These are phyloP conservation scores for Citrus unshiu DNA, from an alignment of 345 rosid species.

Conservation along the genomic window DNA sequence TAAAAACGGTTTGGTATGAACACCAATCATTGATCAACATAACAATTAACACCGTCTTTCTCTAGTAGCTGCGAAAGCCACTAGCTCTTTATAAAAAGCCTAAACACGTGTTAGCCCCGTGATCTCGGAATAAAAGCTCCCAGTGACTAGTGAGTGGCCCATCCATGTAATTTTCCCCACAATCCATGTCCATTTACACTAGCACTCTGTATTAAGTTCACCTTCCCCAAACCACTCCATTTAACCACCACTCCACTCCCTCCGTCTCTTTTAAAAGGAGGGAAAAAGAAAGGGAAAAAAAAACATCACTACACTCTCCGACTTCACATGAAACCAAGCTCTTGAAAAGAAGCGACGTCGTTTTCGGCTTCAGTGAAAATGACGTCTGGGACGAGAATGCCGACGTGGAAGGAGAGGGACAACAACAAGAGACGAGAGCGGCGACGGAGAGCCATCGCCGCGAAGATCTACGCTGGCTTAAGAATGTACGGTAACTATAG, in stretches of 20 bases:
- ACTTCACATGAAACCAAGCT: conserved; percentile 5
- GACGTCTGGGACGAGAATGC: conserved; percentile 93
- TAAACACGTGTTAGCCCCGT: conserved; percentile 65
- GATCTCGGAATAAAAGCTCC: conserved; percentile 31
- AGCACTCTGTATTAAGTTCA: conserved; percentile 14
- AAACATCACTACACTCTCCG: conserved; percentile 1
- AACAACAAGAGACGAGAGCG: conserved; percentile 93
- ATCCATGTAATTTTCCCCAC: conserved; percentile 12
- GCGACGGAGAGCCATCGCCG: conserved; percentile 88
- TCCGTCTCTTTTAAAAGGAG: neutral
- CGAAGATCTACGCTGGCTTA: conserved; percentile 88
- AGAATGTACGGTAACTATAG: conserved; percentile 88
- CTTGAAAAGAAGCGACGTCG: conserved; percentile 6
- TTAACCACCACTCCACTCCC: conserved; percentile 22
- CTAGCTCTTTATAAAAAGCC: conserved; percentile 34
- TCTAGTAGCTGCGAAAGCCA: neutral
- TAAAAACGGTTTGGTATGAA: neutral
- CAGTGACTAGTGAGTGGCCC: conserved; percentile 35
- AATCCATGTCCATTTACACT: conserved; percentile 18
- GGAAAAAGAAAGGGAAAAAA: neutral
- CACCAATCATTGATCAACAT: neutral
- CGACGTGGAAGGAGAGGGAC: conserved; percentile 99
- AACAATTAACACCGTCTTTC: neutral
- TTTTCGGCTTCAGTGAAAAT: conserved; percentile 28
- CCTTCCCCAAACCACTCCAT: conserved; percentile 23